These are phyloP conservation scores for Neoascochyta sp. DNA, from an alignment of 2,329 filamentous ascomycete genomes.

Conservation along the genomic window DNA sequence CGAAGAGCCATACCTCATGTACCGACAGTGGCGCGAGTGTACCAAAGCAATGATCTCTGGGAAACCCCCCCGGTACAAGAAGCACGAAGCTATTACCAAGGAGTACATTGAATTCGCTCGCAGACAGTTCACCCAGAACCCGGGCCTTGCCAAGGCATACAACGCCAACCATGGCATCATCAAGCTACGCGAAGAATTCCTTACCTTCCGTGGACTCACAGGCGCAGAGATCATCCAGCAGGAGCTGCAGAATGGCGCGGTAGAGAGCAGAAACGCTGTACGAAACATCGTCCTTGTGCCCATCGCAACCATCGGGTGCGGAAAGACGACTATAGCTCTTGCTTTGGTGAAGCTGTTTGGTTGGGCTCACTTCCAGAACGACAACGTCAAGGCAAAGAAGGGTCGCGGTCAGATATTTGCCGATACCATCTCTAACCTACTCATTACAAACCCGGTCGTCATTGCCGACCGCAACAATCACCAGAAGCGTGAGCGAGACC, in stretches of 20 bases:
- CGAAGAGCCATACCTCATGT: slow-evolving; percentile 97
- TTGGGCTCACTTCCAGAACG: slow-evolving; percentile 94
- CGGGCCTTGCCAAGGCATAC: slow-evolving; percentile 67
- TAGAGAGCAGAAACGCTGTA: slow-evolving; percentile 53
- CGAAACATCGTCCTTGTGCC: slow-evolving; percentile 79
- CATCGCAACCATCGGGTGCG: slow-evolving; percentile 90
- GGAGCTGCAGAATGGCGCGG: slow-evolving; percentile 57
- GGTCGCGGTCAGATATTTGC: slow-evolving; percentile 76
- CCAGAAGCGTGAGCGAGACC: slow-evolving; percentile 78
- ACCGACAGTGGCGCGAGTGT: slow-evolving; percentile 96
- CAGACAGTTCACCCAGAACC: slow-evolving; percentile 65
- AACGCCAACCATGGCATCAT: slow-evolving; percentile 94
- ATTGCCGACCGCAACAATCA: slow-evolving; percentile 95
- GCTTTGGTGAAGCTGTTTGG: slow-evolving; percentile 78
- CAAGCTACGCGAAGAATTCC: slow-evolving; percentile 79
- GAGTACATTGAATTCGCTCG: slow-evolving; percentile 84
- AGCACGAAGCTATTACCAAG: slow-evolving; percentile 84
- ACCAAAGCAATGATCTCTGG: slow-evolving; percentile 83
- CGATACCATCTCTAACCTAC: slow-evolving; percentile 61
- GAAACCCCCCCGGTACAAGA: slow-evolving; percentile 71
- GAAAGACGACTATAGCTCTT: slow-evolving; percentile 88
- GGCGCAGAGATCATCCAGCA: slow-evolving; percentile 82
- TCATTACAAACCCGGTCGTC: slow-evolving; percentile 66
- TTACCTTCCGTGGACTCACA: slow-evolving; percentile 76
- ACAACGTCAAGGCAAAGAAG: slow-evolving; percentile 79